These are phyloP conservation scores for Setomelanomma holmii DNA, from an alignment of 2,329 filamentous ascomycete genomes.

Conservation along the genomic window DNA sequence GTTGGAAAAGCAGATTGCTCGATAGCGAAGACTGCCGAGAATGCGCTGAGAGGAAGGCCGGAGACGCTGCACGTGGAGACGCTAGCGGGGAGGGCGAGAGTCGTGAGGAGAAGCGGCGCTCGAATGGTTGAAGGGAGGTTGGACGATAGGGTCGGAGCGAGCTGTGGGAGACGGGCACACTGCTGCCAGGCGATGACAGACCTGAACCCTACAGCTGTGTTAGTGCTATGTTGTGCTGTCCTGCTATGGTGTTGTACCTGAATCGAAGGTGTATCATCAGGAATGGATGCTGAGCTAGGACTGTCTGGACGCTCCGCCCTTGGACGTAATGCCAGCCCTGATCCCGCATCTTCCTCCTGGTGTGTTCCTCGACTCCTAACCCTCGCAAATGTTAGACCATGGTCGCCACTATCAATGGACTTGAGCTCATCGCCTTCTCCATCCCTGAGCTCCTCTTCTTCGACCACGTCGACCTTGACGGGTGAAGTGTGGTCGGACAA, in stretches of 20 bases:
- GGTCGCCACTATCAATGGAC: conserved; percentile 26
- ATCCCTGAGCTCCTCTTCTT: conserved; percentile 16
- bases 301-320: conserved; percentile 58
- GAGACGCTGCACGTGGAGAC: conserved; percentile 74
- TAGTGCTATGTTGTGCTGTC: conserved; percentile 8
- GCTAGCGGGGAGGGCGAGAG: conserved; percentile 67
- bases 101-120: conserved; percentile 90
- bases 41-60: conserved; percentile 76
- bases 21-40: conserved; percentile 82
- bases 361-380: conserved; percentile 30
- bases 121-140: conserved; percentile 89
- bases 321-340: conserved; percentile 26
- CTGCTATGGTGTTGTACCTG: conserved; percentile 64
- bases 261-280: conserved; percentile 84
- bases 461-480: conserved; percentile 9
- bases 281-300: conserved; percentile 75
- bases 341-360: conserved; percentile 30
- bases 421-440: conserved; percentile 29
- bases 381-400: conserved; percentile 44
- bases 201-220: conserved; percentile 56
- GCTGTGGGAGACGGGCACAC: conserved; percentile 72
- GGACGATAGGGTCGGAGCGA: conserved; percentile 76
- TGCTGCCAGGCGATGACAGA: conserved; percentile 73
- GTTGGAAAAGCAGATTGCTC: conserved; percentile 69
- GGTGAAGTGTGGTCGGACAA: conserved; percentile 57